Base-by-base conservation (phyloP, 352 stramenopile genomes). In the Pythium rishiriense region DNA sequence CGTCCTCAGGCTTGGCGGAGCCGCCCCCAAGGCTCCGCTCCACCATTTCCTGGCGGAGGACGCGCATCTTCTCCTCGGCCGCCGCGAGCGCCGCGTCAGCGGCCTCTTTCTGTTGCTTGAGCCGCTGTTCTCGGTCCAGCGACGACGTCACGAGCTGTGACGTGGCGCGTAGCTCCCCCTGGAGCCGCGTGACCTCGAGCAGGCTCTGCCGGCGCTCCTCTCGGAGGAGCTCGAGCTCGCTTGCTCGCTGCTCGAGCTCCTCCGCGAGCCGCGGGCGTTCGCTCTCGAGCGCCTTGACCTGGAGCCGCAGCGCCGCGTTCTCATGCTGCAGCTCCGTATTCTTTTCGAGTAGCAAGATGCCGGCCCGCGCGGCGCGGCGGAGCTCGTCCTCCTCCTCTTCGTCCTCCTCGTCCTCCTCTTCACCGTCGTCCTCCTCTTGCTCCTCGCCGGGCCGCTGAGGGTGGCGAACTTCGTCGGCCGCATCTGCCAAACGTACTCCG, bases 331-430 rank as follows among this genome's bases (percentile, higher is more conserved):
- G 68, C 51, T 87, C 83, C 31, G 82, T 72, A 43, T 91, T 94
- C 57, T 83, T 75, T 69, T 94, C 85, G 48, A 94, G 62, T 35
- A 94, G 62, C 51, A 85, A 66, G 37, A 94, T 88, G 0, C 85
- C 85, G 17, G 80, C 80, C 37, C 85, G 83, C 12, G 83, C 85
- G 31, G 85, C 81, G 37, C 82, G 83, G 46, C 70, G 79, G 19
- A 91, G 73, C 47, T 79, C 75, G 33, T 90, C 79, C n/a, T 86
- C 75, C 39, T 87, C 81, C 48, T 88, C 79, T 7, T 55, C 39
- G 14, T 42, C 53, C 15, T 61, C 33, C n/a, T 59, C 24, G 24
- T 42, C 24, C 19, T 61, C 39, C 22, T 61, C 25, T 8, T 25
- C 49, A 19, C 12, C 29, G 9, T 46, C 33, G 7, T 24, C 29